Evolutionary conservation across 2,329 filamentous ascomycete genomes (phyloP).

Genomic region (Neospermospora avenae): DNA sequence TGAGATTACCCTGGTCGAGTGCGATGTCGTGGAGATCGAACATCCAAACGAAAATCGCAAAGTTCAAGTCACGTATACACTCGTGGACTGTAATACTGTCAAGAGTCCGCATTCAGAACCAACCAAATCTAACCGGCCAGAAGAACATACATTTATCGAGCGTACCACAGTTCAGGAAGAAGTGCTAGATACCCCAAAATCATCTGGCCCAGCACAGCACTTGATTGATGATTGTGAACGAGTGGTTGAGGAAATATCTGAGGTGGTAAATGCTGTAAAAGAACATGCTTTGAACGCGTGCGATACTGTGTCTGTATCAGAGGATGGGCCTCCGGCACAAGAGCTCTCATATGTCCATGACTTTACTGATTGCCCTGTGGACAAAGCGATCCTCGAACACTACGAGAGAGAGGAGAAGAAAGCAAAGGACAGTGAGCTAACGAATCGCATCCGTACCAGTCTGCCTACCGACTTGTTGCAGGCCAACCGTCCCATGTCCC

Average conservation of each 20-base stretch:
- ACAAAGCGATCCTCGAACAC: slow-evolving; percentile 27
- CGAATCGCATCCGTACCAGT: slow-evolving; percentile 1
- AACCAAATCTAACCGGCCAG: neutral
- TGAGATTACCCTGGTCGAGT: neutral
- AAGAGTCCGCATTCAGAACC: neutral
- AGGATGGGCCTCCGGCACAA: neutral
- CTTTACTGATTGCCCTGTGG: slow-evolving; percentile 25
- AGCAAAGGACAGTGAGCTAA: slow-evolving; percentile 3
- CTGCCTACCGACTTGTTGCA: neutral
- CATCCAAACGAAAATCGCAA: neutral
- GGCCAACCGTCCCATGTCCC: neutral
- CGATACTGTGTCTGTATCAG: neutral
- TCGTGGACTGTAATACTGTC: neutral
- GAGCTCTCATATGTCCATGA: slow-evolving; percentile 30
- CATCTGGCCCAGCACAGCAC: neutral
- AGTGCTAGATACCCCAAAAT: neutral
- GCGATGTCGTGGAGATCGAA: neutral
- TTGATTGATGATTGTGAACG: slow-evolving; percentile 5
- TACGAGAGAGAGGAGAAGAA: slow-evolving; percentile 24
- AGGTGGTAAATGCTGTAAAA: neutral
- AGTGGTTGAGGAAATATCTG: neutral
- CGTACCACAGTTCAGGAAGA: neutral
- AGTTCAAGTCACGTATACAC: neutral
- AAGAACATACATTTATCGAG: slow-evolving; percentile 1
- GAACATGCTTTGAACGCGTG: slow-evolving; percentile 5